Percentiles rank a stretch among this genome's conserved stretches.
These are phyloP conservation scores for Blumeria hordei DNA, from an alignment of 2,329 filamentous ascomycete genomes.

Conservation along the genomic window DNA sequence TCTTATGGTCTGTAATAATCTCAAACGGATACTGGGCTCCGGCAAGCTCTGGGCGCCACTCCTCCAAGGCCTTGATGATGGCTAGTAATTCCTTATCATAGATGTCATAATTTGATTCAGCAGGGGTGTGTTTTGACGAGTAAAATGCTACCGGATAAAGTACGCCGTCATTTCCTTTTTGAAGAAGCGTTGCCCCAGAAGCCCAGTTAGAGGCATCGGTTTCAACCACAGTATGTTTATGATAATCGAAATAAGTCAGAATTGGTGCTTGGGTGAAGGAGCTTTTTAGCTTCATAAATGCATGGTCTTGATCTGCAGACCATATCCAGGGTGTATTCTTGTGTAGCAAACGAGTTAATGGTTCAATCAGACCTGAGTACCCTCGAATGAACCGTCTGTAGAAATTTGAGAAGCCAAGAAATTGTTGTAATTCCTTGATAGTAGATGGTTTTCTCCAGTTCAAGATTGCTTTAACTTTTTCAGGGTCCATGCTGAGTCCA, in stretches of 20 bases:
- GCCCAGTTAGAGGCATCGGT: not conserved
- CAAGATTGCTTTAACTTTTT: not conserved
- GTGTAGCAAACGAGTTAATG: not conserved
- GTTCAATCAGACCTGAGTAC: not conserved
- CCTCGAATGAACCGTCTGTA: not conserved
- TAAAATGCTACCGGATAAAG: not conserved
- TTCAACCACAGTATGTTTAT: not conserved
- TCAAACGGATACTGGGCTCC: not conserved
- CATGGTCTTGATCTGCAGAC: not conserved
- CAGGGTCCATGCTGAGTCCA: not conserved
- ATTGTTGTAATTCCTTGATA: not conserved
- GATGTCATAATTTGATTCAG: constrained; percentile 7
- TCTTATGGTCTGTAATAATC: not conserved
- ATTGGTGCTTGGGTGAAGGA: not conserved
- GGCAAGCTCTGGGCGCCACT: constrained; percentile 10
- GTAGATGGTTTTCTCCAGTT: not conserved
- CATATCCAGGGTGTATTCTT: not conserved
- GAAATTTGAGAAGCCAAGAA: not conserved
- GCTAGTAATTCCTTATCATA: constrained; percentile 17
- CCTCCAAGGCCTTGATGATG: constrained; percentile 10
- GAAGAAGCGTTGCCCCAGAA: not conserved
- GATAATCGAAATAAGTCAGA: not conserved
- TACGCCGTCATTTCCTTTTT: not conserved
- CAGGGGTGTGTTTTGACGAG: not conserved
- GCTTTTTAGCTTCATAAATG: not conserved